phyloP scores from a whole-genome alignment of 169 alveolate genomes.

The Cryptosporidium viatorum region DNA sequence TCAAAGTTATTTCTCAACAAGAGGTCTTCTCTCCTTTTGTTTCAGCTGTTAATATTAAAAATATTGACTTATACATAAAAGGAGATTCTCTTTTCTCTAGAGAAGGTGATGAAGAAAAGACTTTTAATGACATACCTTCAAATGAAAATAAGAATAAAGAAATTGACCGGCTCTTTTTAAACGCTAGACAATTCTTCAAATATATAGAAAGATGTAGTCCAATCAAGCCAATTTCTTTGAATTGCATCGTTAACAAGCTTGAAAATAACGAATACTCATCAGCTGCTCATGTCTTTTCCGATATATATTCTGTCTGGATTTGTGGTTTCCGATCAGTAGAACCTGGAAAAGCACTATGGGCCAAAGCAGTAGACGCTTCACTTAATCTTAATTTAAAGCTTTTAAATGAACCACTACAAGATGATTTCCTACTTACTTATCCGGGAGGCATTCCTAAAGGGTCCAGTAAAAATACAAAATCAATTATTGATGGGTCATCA shows the following conservation, averaged over 20 bases:
- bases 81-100: constrained; percentile 2
- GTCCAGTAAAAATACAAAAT: not conserved
- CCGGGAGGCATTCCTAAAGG: constrained; percentile 21
- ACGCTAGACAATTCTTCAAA: constrained; percentile 9
- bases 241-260: constrained; percentile 25
- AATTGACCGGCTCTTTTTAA: constrained; percentile 32
- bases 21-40: constrained; percentile 53
- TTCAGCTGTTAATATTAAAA: constrained; percentile 17
- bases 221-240: constrained; percentile 37
- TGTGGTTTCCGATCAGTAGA: constrained; percentile 53
- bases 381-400: constrained; percentile 54
- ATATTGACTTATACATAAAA: constrained; percentile 9
- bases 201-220: constrained; percentile 47
- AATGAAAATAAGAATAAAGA: constrained; percentile 16
- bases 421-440: constrained; percentile 34
- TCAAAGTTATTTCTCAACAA: constrained; percentile 55
- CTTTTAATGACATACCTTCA: not conserved
- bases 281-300: constrained; percentile 61
- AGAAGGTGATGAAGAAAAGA: not conserved
- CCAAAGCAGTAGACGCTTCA: constrained; percentile 56
- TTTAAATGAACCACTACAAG: constrained; percentile 57
- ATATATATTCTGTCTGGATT: constrained; percentile 68
- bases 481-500: not conserved
- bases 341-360: constrained; percentile 56
- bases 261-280: constrained; percentile 56